Evolutionary conservation across 1,284 basidiomycete species (phyloP).

Genomic region (Mycosarcoma mackinlayi): DNA sequence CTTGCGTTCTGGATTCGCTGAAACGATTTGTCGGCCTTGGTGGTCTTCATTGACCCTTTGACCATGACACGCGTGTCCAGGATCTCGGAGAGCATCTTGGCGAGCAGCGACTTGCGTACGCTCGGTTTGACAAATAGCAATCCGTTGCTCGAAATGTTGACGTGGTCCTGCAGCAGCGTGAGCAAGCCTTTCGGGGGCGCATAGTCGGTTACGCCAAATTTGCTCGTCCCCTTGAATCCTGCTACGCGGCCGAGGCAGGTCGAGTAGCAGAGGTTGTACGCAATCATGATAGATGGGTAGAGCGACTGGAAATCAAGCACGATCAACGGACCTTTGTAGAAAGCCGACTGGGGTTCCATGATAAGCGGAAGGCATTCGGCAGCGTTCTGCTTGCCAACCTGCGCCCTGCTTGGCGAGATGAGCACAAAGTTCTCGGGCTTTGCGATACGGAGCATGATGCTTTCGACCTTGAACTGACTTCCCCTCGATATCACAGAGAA

Average conservation of each 20-base stretch:
- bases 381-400: constrained; percentile 82
- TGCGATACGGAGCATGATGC: constrained; percentile 96
- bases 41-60: constrained; percentile 89
- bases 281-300: constrained; percentile 97
- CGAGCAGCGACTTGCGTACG: constrained; percentile 84
- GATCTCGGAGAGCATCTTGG: constrained; percentile 91
- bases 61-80: constrained; percentile 98
- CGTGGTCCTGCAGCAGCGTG: constrained; percentile 35
- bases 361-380: constrained; percentile 93
- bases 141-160: constrained; percentile 77
- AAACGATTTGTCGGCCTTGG: constrained; percentile 76
- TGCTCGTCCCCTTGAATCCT: constrained; percentile 85
- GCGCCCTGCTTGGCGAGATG: constrained; percentile 59
- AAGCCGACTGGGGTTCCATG: constrained; percentile 91
- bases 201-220: constrained; percentile 83
- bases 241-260: constrained; percentile 91
- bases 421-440: constrained; percentile 83
- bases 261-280: constrained; percentile 79
- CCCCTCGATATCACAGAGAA: constrained; percentile 93
- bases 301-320: constrained; percentile 96
- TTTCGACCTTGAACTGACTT: constrained; percentile 98
- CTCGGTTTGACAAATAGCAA: constrained; percentile 89
- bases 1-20: constrained; percentile 63
- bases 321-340: constrained; percentile 89
- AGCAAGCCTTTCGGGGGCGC: constrained; percentile 76